Percentiles rank a stretch among this genome's conserved stretches.
phyloP scores from a whole-genome alignment of 306 rosid genomes.

The Hippophae tibetana region DNA sequence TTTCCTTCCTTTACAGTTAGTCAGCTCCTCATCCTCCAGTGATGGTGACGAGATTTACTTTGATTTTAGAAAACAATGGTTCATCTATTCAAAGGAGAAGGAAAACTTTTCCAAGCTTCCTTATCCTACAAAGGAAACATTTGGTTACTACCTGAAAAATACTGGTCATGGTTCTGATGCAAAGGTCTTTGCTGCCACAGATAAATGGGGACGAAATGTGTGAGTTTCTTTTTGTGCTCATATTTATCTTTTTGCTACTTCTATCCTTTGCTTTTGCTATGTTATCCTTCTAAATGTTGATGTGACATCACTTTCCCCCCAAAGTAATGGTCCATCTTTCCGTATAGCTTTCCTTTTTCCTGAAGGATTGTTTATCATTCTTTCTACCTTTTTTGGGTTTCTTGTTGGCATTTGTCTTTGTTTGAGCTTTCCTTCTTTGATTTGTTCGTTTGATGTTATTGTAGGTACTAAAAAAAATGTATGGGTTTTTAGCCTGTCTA shows the following conservation, averaged over 20 bases:
- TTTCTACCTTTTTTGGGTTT: no score
- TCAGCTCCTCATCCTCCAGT: conserved; percentile 44
- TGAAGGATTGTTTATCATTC: no score
- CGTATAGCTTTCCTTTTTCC: no score
- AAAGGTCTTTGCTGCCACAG: conserved; percentile 64
- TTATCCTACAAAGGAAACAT: conserved; percentile 83
- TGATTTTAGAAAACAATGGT: conserved; percentile 88
- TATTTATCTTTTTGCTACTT: conserved; percentile 15
- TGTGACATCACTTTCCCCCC: no score
- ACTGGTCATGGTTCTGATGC: conserved; percentile 92
- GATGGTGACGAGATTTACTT: conserved; percentile 80
- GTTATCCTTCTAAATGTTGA: no score
- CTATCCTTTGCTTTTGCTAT: neutral
- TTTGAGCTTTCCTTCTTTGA: neutral
- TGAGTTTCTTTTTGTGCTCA: conserved; percentile 13
- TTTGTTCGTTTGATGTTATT: neutral
- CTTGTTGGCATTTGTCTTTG: no score
- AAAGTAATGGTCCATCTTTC: no score
- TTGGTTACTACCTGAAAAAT: conserved; percentile 65
- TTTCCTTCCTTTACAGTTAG: conserved; percentile 36
- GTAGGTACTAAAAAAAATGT: neutral
- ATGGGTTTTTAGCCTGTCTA: neutral
- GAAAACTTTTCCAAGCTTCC: conserved; percentile 76
- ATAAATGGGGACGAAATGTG: conserved; percentile 96
- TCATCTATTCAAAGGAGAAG: conserved; percentile 64